Conservation (phyloP, 2,329 filamentous ascomycete species). For the Fusarium caatingaense region DNA sequence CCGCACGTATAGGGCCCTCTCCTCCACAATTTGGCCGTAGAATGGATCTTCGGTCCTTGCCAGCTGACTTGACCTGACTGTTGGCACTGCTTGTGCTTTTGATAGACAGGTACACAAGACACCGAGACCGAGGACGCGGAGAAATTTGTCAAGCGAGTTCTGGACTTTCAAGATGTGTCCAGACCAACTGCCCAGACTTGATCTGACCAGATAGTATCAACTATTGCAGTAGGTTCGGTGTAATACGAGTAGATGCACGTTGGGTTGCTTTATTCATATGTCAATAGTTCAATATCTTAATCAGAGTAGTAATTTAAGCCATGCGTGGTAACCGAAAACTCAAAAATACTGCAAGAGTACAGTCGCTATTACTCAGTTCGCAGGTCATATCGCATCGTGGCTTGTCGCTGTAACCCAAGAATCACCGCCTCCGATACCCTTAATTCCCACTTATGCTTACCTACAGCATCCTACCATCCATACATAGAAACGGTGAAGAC, state of each 20-base stretch:
- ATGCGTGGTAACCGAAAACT: slow-evolving; percentile 12
- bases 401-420: slow-evolving; percentile 29
- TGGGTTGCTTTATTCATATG: slow-evolving; percentile 28
- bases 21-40: slow-evolving; percentile 33
- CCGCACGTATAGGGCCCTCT: slow-evolving; percentile 32
- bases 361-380: neutral
- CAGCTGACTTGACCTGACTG: neutral
- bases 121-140: neutral
- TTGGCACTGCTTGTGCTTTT: neutral
- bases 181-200: neutral
- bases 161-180: slow-evolving; percentile 10
- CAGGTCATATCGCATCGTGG: slow-evolving; percentile 10
- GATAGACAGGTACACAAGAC: neutral
- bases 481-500: neutral
- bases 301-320: neutral
- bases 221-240: slow-evolving; percentile 5
- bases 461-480: neutral
- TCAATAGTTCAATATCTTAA: neutral
- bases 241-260: slow-evolving; percentile 22
- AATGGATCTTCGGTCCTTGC: neutral
- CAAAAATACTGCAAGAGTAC: neutral
- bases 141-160: slow-evolving; percentile 1
- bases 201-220: neutral
- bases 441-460: slow-evolving; percentile 4
- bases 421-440: slow-evolving; percentile 1